Evolutionary conservation across 1,284 basidiomycete species (phyloP).

Genomic region (Cystobasidium sp.): DNA sequence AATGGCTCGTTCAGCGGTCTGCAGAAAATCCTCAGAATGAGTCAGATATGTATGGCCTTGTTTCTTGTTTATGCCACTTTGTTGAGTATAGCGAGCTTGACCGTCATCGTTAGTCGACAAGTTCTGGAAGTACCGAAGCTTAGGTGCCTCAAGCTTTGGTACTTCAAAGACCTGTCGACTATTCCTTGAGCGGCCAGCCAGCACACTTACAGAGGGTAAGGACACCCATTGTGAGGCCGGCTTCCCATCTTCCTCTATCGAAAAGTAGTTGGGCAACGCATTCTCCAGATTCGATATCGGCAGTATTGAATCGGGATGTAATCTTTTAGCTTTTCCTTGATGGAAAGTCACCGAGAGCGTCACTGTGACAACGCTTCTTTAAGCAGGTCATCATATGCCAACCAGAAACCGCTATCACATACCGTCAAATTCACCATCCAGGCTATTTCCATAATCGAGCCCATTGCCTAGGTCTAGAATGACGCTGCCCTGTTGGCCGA

Average conservation of each 20-base stretch:
- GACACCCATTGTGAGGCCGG: constrained; percentile 52
- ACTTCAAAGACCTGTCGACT: no score
- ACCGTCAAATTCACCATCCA: constrained; percentile 12
- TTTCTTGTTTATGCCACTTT: no score
- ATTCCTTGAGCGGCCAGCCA: no score
- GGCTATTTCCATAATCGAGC: not conserved
- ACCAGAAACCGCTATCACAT: not conserved
- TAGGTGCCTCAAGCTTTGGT: no score
- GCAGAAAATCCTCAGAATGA: constrained; percentile 14
- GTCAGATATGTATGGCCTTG: not conserved
- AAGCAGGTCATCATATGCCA: not conserved
- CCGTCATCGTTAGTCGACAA: no score
- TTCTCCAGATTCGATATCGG: constrained; percentile 22
- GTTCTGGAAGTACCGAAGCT: no score
- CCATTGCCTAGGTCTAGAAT: constrained; percentile 31
- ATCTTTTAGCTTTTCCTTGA: not conserved
- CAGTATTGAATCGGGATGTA: not conserved
- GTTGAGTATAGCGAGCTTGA: no score
- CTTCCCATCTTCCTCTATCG: constrained; percentile 55
- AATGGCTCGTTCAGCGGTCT: not conserved
- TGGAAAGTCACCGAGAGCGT: not conserved
- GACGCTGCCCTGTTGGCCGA: constrained; percentile 42
- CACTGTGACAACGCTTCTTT: not conserved
- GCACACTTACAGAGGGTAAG: constrained; percentile 9
- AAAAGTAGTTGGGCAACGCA: constrained; percentile 44